phyloP scores from a whole-genome alignment of 1,284 basidiomycete genomes.

The Malassezia slooffiae region DNA sequence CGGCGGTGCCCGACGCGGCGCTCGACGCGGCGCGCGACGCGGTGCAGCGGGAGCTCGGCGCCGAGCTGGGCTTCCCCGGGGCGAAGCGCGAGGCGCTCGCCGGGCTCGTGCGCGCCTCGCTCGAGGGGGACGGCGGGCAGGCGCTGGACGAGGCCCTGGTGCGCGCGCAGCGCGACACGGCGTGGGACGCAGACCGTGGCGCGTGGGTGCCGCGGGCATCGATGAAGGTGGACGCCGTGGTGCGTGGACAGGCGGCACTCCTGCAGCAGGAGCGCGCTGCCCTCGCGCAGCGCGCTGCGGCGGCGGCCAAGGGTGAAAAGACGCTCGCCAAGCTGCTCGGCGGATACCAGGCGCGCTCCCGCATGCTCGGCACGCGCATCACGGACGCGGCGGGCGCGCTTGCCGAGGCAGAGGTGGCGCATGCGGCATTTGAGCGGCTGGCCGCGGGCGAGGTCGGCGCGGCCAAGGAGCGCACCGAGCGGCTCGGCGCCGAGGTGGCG shows the following conservation, averaged over 20 bases:
- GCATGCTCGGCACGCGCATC: conserved; percentile 54
- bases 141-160: conserved; percentile 13
- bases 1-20: conserved; percentile 64
- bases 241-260: conserved; percentile 57
- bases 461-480: conserved; percentile 26
- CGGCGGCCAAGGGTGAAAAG: conserved; percentile 79
- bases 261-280: conserved; percentile 59
- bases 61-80: conserved; percentile 68
- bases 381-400: conserved; percentile 19
- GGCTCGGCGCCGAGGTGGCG: conserved; percentile 28
- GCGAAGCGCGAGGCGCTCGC: conserved; percentile 68
- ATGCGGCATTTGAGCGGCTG: conserved; percentile 27
- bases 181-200: conserved; percentile 55
- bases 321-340: conserved; percentile 76
- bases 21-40: conserved; percentile 62
- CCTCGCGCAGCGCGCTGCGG: conserved; percentile 71
- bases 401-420: conserved; percentile 21
- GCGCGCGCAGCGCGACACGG: conserved; percentile 50
- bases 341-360: conserved; percentile 73
- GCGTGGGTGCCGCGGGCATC: conserved; percentile 57
- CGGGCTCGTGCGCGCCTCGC: conserved; percentile 17
- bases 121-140: conserved; percentile 52
- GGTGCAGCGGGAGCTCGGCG: conserved; percentile 71
- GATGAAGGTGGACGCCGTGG: conserved; percentile 56
- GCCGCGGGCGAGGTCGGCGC: conserved; percentile 27